Percentiles rank a stretch among this genome's conserved stretches.
These are phyloP conservation scores for Spirogloea muscicola DNA, from an alignment of 139 green algal species.

Conservation along the genomic window DNA sequence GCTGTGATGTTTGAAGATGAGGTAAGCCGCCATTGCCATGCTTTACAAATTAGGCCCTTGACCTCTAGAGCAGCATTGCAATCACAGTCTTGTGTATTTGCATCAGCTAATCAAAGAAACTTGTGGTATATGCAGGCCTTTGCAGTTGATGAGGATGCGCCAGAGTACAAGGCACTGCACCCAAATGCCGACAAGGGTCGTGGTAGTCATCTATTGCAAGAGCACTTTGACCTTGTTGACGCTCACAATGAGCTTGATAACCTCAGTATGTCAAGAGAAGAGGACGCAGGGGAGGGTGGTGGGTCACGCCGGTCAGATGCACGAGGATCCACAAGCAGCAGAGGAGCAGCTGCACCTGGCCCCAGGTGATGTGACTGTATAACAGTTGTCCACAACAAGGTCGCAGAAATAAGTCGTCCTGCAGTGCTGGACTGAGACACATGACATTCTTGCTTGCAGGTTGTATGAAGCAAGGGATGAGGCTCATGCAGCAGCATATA, in stretches of 20 bases:
- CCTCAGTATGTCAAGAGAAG: too few species aligned
- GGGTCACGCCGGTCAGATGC: neutral
- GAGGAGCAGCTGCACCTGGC: neutral
- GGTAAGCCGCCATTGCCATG: slow-evolving; percentile 5
- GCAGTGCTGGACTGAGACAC: neutral
- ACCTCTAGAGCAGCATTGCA: neutral
- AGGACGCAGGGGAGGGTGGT: slow-evolving; percentile 13
- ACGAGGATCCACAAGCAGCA: slow-evolving; percentile 1
- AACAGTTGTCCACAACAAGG: neutral
- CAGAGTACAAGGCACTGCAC: slow-evolving; percentile 28
- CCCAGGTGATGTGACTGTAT: too few species aligned
- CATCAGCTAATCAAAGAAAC: too few species aligned
- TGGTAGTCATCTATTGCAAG: slow-evolving; percentile 1
- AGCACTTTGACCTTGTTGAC: slow-evolving; percentile 32
- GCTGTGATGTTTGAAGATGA: slow-evolving; percentile 36
- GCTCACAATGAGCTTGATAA: slow-evolving; percentile 10
- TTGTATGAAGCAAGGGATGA: slow-evolving; percentile 26
- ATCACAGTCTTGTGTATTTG: too few species aligned
- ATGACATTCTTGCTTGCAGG: slow-evolving; percentile 9
- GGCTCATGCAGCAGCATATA: slow-evolving; percentile 23
- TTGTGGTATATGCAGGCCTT: too few species aligned
- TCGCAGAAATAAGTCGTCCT: neutral
- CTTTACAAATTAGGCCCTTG: neutral
- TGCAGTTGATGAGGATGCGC: slow-evolving; percentile 18
- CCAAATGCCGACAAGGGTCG: neutral